phyloP scores from a whole-genome alignment of 2,329 filamentous ascomycete species.

The Botrytis hyacinthi region DNA sequence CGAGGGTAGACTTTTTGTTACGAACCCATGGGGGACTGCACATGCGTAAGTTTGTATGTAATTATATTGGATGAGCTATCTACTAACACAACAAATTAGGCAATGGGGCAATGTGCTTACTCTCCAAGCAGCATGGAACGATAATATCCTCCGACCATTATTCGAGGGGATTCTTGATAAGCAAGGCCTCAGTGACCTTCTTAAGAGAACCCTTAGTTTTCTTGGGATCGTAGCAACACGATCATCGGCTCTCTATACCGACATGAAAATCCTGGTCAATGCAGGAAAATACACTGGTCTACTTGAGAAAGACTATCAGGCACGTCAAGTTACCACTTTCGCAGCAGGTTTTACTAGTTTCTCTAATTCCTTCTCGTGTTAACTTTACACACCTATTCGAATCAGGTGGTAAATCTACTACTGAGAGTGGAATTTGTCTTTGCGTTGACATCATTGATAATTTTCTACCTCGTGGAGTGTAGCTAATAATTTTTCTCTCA shows the following conservation, averaged over 20 bases:
- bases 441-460: background rate
- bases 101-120: slow-evolving; percentile 97
- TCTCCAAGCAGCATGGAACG: slow-evolving; percentile 76
- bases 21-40: slow-evolving; percentile 93
- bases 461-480: slow-evolving; percentile 8
- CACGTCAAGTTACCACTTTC: slow-evolving; percentile 20
- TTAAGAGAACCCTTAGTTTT: slow-evolving; percentile 74
- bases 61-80: slow-evolving; percentile 3
- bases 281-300: slow-evolving; percentile 30
- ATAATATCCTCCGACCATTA: slow-evolving; percentile 57
- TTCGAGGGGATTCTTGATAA: slow-evolving; percentile 58
- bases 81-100: slow-evolving; percentile 47
- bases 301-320: slow-evolving; percentile 16
- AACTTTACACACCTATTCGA: slow-evolving; percentile 3
- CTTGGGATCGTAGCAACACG: slow-evolving; percentile 67
- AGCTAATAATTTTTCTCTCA: slow-evolving; percentile 3
- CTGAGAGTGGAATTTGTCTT: slow-evolving; percentile 1
- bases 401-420: slow-evolving; percentile 8
- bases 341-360: slow-evolving; percentile 17
- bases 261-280: slow-evolving; percentile 68
- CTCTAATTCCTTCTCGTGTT: slow-evolving; percentile 2
- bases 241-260: slow-evolving; percentile 70
- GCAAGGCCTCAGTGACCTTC: slow-evolving; percentile 56
- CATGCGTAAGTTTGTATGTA: slow-evolving; percentile 72
- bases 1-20: slow-evolving; percentile 71